Base-by-base conservation (phyloP, 2,329 filamentous ascomycete species). In the Coniochaeta ligniaria region DNA sequence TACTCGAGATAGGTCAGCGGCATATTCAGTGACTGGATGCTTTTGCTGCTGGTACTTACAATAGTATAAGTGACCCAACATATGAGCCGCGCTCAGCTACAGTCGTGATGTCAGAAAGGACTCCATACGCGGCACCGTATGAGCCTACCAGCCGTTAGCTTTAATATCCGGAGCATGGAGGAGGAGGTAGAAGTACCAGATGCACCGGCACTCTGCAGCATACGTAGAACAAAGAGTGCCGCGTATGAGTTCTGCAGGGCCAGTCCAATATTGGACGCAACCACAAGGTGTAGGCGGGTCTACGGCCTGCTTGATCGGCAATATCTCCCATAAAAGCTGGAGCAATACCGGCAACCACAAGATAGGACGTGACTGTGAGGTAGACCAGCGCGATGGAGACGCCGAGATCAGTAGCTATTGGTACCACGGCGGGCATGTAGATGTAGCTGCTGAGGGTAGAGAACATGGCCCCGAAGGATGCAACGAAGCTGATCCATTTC, bases 21-120 rank as follows among this genome's bases (percentile, higher is more conserved):
- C 5, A 33, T 9, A 33, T 9, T 33, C 5, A 9, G 31, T 6
- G 31, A 33, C 31, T 6, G 6, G 6, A 4, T 38, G 11, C 36
- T 38, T 8, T 4, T 17, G 12, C 6, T 16, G 36, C 14, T 38
- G 36, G 16, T 3, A 14, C 6, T 38, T 38, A 11, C 6, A 38
- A 38, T 16, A 38, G 9, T 33, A 17, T 33, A 56, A 50, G 6
- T 87, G 80, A 66, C 78, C 79, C 83, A 57, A 88, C 78, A 64
- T 84, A 85, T 35, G 77, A 74, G 1, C 85, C 85, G 63, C 87
- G 75, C 67, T 90, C 86, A 0, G 80, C 80, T 1, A 81, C 80
- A 0, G 84, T 87, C 6, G 82, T 77, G 4, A 88, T 74, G 66
- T 91, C 88, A 0, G 83, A 82, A 2, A 90, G 80, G 0, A 89